These are phyloP conservation scores for Holtermannia corniformis DNA, from an alignment of 768 basidiomycete genomes.

Conservation along the genomic window DNA sequence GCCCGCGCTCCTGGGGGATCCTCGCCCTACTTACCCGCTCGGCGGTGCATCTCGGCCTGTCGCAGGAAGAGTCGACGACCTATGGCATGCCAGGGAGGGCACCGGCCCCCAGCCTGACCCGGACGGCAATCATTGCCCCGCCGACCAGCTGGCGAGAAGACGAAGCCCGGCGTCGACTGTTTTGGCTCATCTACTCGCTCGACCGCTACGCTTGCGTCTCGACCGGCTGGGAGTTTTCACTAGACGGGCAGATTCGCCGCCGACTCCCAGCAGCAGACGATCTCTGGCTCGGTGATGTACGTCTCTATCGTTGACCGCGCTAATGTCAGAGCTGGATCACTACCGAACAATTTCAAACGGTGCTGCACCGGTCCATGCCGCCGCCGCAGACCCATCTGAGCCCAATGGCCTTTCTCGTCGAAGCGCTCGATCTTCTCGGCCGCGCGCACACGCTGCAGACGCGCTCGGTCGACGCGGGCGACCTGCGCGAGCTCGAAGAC, in stretches of 20 bases:
- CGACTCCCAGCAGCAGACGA: constrained; percentile 31
- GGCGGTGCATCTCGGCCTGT: constrained; percentile 36
- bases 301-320: not conserved
- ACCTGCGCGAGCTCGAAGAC: constrained; percentile 23
- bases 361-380: constrained; percentile 17
- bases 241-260: constrained; percentile 34
- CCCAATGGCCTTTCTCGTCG: constrained; percentile 32
- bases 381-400: constrained; percentile 14
- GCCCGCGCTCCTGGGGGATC: constrained; percentile 39
- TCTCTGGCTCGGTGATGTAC: constrained; percentile 11
- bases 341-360: constrained; percentile 27
- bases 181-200: constrained; percentile 40
- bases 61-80: constrained; percentile 23
- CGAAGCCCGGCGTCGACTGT: constrained; percentile 36
- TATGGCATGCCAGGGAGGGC: constrained; percentile 7
- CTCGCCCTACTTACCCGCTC: constrained; percentile 39
- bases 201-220: constrained; percentile 40
- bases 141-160: constrained; percentile 37
- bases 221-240: constrained; percentile 40
- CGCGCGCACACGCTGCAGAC: constrained; percentile 33
- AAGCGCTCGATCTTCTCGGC: constrained; percentile 36
- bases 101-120: constrained; percentile 25
- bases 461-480: constrained; percentile 27
- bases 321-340: constrained; percentile 26
- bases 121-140: constrained; percentile 37